A percentile compares a stretch with the other conserved stretches of the same genome.
Evolutionary conservation across 164 flowering plant species (phyloP).

Genomic region (Kingdonia uniflora): DNA sequence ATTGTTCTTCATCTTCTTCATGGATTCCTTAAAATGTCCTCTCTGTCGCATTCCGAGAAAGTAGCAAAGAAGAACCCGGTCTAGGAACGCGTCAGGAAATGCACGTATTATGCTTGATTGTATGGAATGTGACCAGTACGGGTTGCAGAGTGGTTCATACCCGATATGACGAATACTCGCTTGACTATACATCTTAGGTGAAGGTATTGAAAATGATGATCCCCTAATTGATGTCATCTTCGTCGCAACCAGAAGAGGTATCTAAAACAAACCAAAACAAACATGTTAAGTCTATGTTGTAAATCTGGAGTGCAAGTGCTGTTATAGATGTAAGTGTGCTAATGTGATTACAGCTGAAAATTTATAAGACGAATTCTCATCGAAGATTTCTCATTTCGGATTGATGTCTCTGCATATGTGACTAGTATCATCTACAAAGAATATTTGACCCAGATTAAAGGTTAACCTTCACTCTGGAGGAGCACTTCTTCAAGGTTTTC

Average conservation of each 20-base stretch:
- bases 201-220: slow-evolving; percentile 10
- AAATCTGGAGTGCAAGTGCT: too few species aligned
- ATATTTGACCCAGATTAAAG: background rate
- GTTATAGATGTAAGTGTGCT: background rate
- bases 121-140: slow-evolving; percentile 11
- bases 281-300: too few species aligned
- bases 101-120: background rate
- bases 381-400: background rate
- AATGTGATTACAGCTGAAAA: background rate
- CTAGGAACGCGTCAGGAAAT: slow-evolving; percentile 7
- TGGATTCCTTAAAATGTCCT: slow-evolving; percentile 5
- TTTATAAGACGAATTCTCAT: background rate
- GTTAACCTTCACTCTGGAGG: too few species aligned
- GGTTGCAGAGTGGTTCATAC: slow-evolving; percentile 5
- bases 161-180: slow-evolving; percentile 10
- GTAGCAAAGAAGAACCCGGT: background rate
- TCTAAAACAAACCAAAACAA: background rate
- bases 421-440: background rate
- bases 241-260: slow-evolving; percentile 13
- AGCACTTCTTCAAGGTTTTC: too few species aligned
- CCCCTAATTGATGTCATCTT: slow-evolving; percentile 5
- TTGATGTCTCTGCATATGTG: background rate
- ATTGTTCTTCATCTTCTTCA: background rate
- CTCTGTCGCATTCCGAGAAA: slow-evolving; percentile 4
- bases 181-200: slow-evolving; percentile 8